These are phyloP conservation scores for Fusarium tjaetaba DNA, from an alignment of 2,329 filamentous ascomycete species.

Conservation along the genomic window DNA sequence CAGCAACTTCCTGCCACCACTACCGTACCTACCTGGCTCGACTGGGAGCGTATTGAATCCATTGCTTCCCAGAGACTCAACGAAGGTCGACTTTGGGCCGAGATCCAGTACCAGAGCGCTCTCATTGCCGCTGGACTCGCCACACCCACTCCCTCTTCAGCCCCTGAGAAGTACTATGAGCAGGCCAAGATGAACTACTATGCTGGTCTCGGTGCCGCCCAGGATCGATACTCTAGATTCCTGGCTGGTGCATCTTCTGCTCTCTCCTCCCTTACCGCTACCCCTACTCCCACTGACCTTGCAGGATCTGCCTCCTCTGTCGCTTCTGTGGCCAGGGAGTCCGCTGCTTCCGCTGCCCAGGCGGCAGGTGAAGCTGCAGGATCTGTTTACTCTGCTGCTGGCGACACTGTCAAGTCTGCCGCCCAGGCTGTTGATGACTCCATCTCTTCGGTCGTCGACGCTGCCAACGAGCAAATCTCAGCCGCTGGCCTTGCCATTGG, in stretches of 20 bases:
- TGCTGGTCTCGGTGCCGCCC: conserved; percentile 79
- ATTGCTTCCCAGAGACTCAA: conserved; percentile 76
- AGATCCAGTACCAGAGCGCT: conserved; percentile 75
- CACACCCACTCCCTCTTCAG: conserved; percentile 59
- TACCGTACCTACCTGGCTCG: conserved; percentile 53
- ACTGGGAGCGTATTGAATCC: conserved; percentile 64
- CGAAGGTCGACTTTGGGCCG: conserved; percentile 76
- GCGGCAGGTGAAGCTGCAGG: conserved; percentile 61
- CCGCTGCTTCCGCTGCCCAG: conserved; percentile 56
- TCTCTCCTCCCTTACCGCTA: conserved; percentile 67
- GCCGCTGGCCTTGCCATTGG: conserved; percentile 51
- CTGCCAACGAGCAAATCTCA: conserved; percentile 52
- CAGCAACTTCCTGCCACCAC: conserved; percentile 59
- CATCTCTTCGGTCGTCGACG: conserved; percentile 57
- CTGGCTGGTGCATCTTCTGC: conserved; percentile 76
- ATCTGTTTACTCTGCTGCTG: conserved; percentile 55
- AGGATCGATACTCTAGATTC: conserved; percentile 82
- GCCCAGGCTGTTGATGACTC: conserved; percentile 52
- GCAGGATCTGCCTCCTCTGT: conserved; percentile 61
- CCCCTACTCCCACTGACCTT: conserved; percentile 67
- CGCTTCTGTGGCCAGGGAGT: conserved; percentile 60
- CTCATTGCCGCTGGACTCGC: conserved; percentile 72
- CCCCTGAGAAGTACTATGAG: conserved; percentile 67
- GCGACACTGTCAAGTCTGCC: conserved; percentile 54
- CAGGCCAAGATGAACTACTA: conserved; percentile 77